Evolutionary conservation across 768 basidiomycete genomes (phyloP).

Genomic region (Boletus sp.): DNA sequence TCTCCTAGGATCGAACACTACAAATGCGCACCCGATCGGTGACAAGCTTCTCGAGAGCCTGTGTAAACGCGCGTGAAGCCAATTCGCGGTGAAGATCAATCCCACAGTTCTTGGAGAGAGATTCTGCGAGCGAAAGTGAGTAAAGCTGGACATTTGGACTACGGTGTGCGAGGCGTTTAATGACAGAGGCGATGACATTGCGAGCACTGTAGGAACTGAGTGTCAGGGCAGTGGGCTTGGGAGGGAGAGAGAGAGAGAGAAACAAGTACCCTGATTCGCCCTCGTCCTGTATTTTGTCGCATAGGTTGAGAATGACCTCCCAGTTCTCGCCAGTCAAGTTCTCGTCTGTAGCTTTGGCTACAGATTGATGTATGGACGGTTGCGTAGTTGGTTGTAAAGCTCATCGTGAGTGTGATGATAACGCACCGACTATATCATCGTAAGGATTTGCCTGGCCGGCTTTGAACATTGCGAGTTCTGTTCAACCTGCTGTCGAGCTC

Average conservation of each 20-base stretch:
- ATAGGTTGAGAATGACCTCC: constrained; percentile 92
- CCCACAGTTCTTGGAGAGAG: constrained; percentile 89
- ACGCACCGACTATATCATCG: constrained; percentile 90
- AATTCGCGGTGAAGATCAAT: constrained; percentile 81
- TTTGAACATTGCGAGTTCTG: constrained; percentile 58
- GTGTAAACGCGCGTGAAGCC: constrained; percentile 87
- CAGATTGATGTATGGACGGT: background rate
- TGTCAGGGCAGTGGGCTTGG: constrained; percentile 16
- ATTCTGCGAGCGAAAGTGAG: constrained; percentile 82
- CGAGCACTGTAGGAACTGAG: constrained; percentile 63
- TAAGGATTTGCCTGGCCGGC: constrained; percentile 70
- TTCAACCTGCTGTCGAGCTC: constrained; percentile 5
- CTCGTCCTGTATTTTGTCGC: constrained; percentile 94
- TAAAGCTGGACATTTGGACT: constrained; percentile 98
- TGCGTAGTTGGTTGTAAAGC: constrained; percentile 4
- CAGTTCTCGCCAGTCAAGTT: constrained; percentile 93
- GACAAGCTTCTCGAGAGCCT: constrained; percentile 81
- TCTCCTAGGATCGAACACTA: background rate
- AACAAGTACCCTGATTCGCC: constrained; percentile 72
- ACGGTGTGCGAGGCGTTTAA: constrained; percentile 90
- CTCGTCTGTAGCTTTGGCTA: constrained; percentile 97
- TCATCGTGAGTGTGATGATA: constrained; percentile 1
- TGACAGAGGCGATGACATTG: constrained; percentile 76
- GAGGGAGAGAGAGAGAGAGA: background rate
- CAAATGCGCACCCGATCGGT: constrained; percentile 71